phyloP scores from a whole-genome alignment of 495 filamentous ascomycete species.

The Aspergillus campestris region DNA sequence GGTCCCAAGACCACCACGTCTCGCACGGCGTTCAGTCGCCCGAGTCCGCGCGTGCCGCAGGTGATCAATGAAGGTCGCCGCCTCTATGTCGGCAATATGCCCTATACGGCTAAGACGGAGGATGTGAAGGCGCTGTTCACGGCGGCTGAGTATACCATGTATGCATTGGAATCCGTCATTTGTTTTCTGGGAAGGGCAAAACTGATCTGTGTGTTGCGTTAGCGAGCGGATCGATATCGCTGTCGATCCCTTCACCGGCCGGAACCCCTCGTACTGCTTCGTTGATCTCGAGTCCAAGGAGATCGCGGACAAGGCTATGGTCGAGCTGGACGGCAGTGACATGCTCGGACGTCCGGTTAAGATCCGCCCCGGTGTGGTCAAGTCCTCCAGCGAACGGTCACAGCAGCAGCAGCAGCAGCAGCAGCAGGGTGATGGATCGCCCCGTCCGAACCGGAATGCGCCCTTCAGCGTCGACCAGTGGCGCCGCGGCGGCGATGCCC shows the following conservation, averaged over 20 bases:
- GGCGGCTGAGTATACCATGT: constrained; percentile 38
- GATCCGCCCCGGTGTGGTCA: constrained; percentile 50
- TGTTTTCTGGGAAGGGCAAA: constrained; percentile 5
- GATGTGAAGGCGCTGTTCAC: constrained; percentile 53
- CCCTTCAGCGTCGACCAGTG: constrained; percentile 28
- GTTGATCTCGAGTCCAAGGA: constrained; percentile 51
- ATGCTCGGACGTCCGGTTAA: constrained; percentile 50
- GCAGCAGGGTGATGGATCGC: constrained; percentile 12
- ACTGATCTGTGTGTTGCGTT: constrained; percentile 18
- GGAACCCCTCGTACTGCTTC: constrained; percentile 67
- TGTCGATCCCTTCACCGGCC: constrained; percentile 55
- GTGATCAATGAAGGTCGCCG: constrained; percentile 36
- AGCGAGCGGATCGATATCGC: constrained; percentile 58
- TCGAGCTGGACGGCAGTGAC: constrained; percentile 41
- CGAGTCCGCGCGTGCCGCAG: constrained; percentile 29
- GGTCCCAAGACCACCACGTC: constrained; percentile 30
- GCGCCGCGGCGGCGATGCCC: constrained; percentile 19
- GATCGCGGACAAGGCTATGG: constrained; percentile 50
- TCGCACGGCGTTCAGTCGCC: constrained; percentile 27
- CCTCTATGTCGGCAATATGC: constrained; percentile 62
- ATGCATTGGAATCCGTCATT: constrained; percentile 9
- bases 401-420: constrained; percentile 9
- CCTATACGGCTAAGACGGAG: constrained; percentile 52
- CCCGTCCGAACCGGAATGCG: constrained; percentile 12
- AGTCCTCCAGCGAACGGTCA: constrained; percentile 26